Evolutionary conservation across 1,284 basidiomycete genomes (phyloP).

Genomic region (Papiliotrema nemorosa): DNA sequence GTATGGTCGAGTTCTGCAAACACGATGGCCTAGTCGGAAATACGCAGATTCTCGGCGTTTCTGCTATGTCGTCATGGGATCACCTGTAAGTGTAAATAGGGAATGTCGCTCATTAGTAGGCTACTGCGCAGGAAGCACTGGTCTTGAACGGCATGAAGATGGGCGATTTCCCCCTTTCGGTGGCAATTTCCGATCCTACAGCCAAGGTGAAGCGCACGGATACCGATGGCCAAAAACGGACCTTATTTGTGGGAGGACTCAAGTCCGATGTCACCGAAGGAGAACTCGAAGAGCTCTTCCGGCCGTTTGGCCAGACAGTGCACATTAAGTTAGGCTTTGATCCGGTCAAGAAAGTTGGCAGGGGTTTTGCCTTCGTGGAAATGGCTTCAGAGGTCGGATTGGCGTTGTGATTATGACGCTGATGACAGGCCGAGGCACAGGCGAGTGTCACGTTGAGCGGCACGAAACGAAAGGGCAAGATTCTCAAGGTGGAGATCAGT

Average conservation of each 20-base stretch:
- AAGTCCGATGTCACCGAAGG: slow-evolving; percentile 61
- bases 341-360: slow-evolving; percentile 61
- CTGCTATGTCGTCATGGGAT: slow-evolving; percentile 88
- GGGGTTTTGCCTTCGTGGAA: slow-evolving; percentile 92
- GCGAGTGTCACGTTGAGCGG: slow-evolving; percentile 76
- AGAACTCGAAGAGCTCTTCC: slow-evolving; percentile 71
- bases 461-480: slow-evolving; percentile 57
- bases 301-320: slow-evolving; percentile 80
- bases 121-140: slow-evolving; percentile 70
- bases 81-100: slow-evolving; percentile 61
- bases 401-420: neutral
- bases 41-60: slow-evolving; percentile 87
- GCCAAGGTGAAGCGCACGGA: slow-evolving; percentile 84
- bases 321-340: slow-evolving; percentile 74
- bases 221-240: slow-evolving; percentile 59
- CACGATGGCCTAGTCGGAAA: slow-evolving; percentile 97
- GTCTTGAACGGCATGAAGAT: slow-evolving; percentile 69
- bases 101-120: slow-evolving; percentile 47
- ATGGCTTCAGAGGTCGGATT: slow-evolving; percentile 70
- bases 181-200: slow-evolving; percentile 86
- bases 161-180: slow-evolving; percentile 63
- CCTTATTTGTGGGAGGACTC: slow-evolving; percentile 80
- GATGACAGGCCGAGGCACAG: slow-evolving; percentile 62
- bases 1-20: slow-evolving; percentile 88
- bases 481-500: slow-evolving; percentile 36